A percentile compares a stretch with the other conserved stretches of the same genome.
Conservation (phyloP, 192 early-diverging fungal genomes). For the Backusella circina region DNA sequence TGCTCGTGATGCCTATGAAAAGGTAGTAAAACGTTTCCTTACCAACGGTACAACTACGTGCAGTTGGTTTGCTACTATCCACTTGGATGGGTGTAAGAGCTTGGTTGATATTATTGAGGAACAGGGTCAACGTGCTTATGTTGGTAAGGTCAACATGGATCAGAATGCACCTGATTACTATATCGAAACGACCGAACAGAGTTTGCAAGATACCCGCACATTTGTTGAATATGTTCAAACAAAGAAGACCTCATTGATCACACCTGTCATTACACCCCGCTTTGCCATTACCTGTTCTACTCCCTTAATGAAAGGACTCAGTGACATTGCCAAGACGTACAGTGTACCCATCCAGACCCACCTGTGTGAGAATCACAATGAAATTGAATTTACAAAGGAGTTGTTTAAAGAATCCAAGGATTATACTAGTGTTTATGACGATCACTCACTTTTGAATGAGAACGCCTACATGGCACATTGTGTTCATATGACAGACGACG, state of each 20-base stretch:
- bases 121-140: constrained; percentile 87
- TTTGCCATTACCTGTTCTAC: constrained; percentile 85
- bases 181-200: constrained; percentile 65
- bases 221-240: constrained; percentile 60
- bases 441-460: constrained; percentile 66
- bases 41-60: constrained; percentile 87
- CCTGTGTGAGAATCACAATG: constrained; percentile 78
- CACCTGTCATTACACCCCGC: constrained; percentile 88
- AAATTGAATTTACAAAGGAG: constrained; percentile 69
- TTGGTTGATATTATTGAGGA: constrained; percentile 72
- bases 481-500: constrained; percentile 77
- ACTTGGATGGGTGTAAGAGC: constrained; percentile 66
- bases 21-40: constrained; percentile 65
- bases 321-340: constrained; percentile 66
- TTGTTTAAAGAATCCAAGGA: constrained; percentile 67
- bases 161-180: constrained; percentile 78
- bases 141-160: constrained; percentile 98
- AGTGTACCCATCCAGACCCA: constrained; percentile 90
- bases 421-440: constrained; percentile 81
- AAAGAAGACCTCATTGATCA: constrained; percentile 43
- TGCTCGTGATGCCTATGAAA: constrained; percentile 65
- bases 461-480: constrained; percentile 91
- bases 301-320: constrained; percentile 65
- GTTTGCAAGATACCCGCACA: constrained; percentile 60
- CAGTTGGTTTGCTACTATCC: constrained; percentile 91